Base-by-base conservation (phyloP, 257 asterid species). In the Coffea canephora region DNA sequence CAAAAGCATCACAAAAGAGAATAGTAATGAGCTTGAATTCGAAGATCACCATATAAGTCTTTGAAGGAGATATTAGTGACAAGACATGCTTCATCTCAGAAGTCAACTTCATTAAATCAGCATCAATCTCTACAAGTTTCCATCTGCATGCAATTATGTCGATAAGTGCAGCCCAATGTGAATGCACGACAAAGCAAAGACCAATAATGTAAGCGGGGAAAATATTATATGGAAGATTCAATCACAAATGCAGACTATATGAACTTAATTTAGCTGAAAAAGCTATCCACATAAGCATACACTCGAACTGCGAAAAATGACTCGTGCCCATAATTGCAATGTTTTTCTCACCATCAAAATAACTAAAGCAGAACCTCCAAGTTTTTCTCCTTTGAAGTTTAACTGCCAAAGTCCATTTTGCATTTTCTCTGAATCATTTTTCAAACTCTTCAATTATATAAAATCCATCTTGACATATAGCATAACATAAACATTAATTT, bases 81-180 rank as follows among this genome's bases (percentile, higher is more conserved):
- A 84, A 88, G 84, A 93, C 99, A 86, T 87, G 98, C 88, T 90
- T 87, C 55, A 87, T 90, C 87, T 95, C 98, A 27, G 87, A 79
- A 74, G 90, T 88, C 84, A 92, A 83, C 82, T 87, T 90, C 82
- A 43, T 84, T 77, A 95, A 90, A 81, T 93, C 95, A 71, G 99
- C 97, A 84, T 93, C 94, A 85, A 93, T 91, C 87, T 95, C 98
- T 71, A 95, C 85, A 81, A 93, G 97, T 87, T 92, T 95, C 99
- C 99, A 93, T 87, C 99, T 95, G 96, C 83, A 88, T 43, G 70
- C 75, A 62, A 79, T 21, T 41, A 59, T 27, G 76, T 54, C 21
- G 62, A n/a, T 81, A 55, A 55, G 65, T 34, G 27, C 46, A 50
- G 69, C 31, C 25, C 7, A 48, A 48, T 8, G 21, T 64, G 57